Base-by-base conservation (phyloP, 257 asterid genomes). In the Mentha longifolia region DNA sequence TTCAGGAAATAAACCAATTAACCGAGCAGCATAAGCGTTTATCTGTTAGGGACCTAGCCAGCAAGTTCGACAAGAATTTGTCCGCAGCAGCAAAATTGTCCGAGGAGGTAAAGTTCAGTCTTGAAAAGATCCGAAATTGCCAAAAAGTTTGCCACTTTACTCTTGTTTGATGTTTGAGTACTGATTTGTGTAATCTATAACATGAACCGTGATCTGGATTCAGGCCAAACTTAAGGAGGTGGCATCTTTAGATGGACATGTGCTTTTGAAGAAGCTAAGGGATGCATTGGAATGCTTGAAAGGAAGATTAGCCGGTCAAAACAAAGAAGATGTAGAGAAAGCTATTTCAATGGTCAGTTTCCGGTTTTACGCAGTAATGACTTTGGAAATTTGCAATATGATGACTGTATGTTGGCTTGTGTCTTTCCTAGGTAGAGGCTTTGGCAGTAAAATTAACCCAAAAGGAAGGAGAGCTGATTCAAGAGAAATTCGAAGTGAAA, bases 161-260 rank as follows among this genome's bases (percentile, higher is more conserved):
- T 59, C 30, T 10, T 45, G 35, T 33, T 45, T 20, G 59, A 30
- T 37, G 6, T 57, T 61, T 0, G 8, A 72, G 22, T 13, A 16
- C 17, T 6, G 71, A 43, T 16, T 39, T 35, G 8, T 56, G 35
- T 54, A 43, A 45, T 30, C 62, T 57, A 76, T 41, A 61, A 35
- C 59, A 70, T 22, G 65, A 68, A 37, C 17, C n/a, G 6, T 41
- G 61, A 50, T 52, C 22, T 72, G 78, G 49, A 71, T 33, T 49
- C 91, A 94, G 98, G 99, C 97, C 42, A 94, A 88, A 75, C 87
- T 94, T 49, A 88, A 92, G 76, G 97, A 94, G 83, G 96, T 86
- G 68, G 87, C 95, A 41, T 91, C 97, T 13, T 79, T 94, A 51
- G 99, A 94, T 76, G 99, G 99, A 61, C 97, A 91, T 35, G 97